Evolutionary conservation across 495 filamentous ascomycete species (phyloP).

Genomic region (Evansstolkia leycettana): DNA sequence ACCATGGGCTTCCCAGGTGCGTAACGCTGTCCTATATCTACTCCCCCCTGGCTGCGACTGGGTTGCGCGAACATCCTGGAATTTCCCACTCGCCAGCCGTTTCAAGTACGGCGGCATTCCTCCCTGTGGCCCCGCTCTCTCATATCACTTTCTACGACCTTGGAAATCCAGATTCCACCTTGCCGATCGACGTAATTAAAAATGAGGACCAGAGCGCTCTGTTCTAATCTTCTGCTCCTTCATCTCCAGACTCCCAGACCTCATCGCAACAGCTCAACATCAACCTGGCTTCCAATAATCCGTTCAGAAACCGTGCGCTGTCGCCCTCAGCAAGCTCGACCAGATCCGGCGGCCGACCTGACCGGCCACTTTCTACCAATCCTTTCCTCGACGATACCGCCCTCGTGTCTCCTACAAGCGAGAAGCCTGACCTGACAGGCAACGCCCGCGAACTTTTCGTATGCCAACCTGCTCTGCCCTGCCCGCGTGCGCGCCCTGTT

Average conservation of each 20-base stretch:
- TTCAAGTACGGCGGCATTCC: neutral
- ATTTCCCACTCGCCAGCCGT: neutral
- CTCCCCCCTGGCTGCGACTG: neutral
- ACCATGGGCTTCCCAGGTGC: conserved; percentile 28
- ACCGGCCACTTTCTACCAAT: conserved; percentile 74
- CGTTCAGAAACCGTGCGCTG: conserved; percentile 83
- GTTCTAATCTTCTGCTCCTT: conserved; percentile 2
- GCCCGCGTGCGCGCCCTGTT: too few relatives aligned
- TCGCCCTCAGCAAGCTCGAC: conserved; percentile 51
- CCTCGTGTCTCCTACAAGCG: conserved; percentile 44
- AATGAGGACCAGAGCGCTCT: conserved; percentile 3
- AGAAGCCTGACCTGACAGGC: conserved; percentile 40
- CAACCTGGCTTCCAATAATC: conserved; percentile 86
- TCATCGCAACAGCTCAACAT: conserved; percentile 41
- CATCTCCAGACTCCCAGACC: conserved; percentile 13
- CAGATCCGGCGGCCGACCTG: conserved; percentile 29
- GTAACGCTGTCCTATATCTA: conserved; percentile 16
- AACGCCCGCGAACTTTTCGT: conserved; percentile 84
- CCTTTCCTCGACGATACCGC: conserved; percentile 73
- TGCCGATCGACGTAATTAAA: neutral
- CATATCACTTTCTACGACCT: neutral
- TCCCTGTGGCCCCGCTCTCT: neutral
- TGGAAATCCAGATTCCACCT: neutral
- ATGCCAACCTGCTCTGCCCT: conserved; percentile 38
- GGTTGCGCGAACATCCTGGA: neutral